A percentile compares a stretch with the other conserved stretches of the same genome.
These are phyloP conservation scores for Cordyceps farinosa DNA, from an alignment of 2,329 filamentous ascomycete species.

Conservation along the genomic window DNA sequence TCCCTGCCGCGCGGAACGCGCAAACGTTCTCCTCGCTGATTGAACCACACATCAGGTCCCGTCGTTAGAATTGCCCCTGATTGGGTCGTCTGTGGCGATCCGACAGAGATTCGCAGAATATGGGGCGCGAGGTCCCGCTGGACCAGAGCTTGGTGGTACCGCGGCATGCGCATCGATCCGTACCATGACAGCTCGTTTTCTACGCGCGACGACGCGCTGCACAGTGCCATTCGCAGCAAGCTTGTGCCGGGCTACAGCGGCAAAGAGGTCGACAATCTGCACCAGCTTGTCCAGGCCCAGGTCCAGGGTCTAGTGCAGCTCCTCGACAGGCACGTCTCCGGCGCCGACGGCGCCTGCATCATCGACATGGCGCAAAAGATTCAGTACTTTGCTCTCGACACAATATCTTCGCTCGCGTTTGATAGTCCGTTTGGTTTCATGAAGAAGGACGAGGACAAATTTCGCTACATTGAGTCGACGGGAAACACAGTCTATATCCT, in stretches of 20 bases:
- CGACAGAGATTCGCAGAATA: slow-evolving; percentile 28
- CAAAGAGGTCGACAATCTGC: slow-evolving; percentile 29
- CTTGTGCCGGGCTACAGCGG: slow-evolving; percentile 26
- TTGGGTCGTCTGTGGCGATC: slow-evolving; percentile 30
- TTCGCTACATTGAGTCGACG: slow-evolving; percentile 42
- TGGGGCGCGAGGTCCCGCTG: slow-evolving; percentile 28
- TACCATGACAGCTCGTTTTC: slow-evolving; percentile 49
- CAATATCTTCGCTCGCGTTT: slow-evolving; percentile 50
- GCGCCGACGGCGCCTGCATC: not conserved
- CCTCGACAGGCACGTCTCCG: slow-evolving; percentile 37
- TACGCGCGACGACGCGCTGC: slow-evolving; percentile 43
- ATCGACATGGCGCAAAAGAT: slow-evolving; percentile 46
- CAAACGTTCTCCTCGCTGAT: not conserved
- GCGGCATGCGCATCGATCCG: slow-evolving; percentile 48
- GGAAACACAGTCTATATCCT: slow-evolving; percentile 40
- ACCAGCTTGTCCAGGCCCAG: slow-evolving; percentile 40
- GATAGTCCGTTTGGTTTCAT: slow-evolving; percentile 47
- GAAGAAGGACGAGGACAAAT: slow-evolving; percentile 42
- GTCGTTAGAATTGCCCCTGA: slow-evolving; percentile 29
- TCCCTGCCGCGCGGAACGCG: not conserved
- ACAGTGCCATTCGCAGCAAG: slow-evolving; percentile 37
- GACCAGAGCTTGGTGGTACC: slow-evolving; percentile 37
- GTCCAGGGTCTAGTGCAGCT: slow-evolving; percentile 43
- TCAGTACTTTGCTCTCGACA: slow-evolving; percentile 53
- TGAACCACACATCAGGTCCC: slow-evolving; percentile 21